phyloP scores from a whole-genome alignment of 2,329 filamentous ascomycete genomes.

The Penicillium sp. region DNA sequence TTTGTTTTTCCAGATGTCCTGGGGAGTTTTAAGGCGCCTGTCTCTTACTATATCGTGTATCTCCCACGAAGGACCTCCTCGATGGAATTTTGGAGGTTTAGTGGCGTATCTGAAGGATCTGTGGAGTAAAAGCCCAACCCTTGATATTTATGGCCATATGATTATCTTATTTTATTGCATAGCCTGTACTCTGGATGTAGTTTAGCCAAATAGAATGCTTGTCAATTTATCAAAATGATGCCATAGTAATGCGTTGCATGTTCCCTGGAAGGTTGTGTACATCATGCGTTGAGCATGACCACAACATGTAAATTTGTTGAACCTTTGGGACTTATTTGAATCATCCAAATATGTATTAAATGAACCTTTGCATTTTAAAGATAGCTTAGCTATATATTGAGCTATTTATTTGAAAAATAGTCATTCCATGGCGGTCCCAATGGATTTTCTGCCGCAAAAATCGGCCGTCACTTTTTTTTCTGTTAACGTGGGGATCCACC shows the following conservation, averaged over 20 bases:
- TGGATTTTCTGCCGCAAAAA: conserved; percentile 2
- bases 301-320: not conserved
- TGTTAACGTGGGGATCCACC: conserved; percentile 1
- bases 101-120: conserved; percentile 19
- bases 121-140: conserved; percentile 21
- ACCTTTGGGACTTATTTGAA: not conserved
- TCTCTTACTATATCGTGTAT: conserved; percentile 17
- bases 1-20: conserved; percentile 5
- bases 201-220: conserved; percentile 13
- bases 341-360: too few relatives aligned
- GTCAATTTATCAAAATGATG: not conserved
- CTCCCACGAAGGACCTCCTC: conserved; percentile 15
- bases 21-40: conserved; percentile 24
- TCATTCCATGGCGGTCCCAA: not conserved
- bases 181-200: conserved; percentile 10
- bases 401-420: not conserved
- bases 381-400: too few relatives aligned
- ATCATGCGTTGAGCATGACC: not conserved
- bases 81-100: conserved; percentile 21
- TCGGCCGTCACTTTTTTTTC: not conserved
- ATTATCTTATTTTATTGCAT: conserved; percentile 6
- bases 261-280: not conserved
- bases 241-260: too few relatives aligned
- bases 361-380: not conserved
- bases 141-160: conserved; percentile 11